Evolutionary conservation across 331 rosid species (phyloP).

Genomic region (Malus hybrid): DNA sequence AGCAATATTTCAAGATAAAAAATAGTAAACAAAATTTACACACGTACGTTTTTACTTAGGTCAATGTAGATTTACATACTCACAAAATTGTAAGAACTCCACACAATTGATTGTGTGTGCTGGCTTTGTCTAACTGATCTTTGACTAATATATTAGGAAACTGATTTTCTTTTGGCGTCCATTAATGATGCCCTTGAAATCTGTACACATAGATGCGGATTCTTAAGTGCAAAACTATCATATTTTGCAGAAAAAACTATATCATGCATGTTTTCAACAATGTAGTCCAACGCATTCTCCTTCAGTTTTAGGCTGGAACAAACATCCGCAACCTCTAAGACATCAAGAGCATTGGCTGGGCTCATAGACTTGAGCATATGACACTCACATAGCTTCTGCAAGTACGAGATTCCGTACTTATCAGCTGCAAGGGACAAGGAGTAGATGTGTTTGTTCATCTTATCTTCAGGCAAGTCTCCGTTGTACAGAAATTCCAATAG

Average conservation of each 20-base stretch:
- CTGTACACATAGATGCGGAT: conserved; percentile 65
- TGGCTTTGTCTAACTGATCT: too few species aligned
- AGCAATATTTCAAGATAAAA: too few species aligned
- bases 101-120: too few species aligned
- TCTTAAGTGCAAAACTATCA: conserved; percentile 57
- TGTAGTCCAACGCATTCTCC: conserved; percentile 46
- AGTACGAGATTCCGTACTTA: conserved; percentile 58
- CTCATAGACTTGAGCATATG: conserved; percentile 37
- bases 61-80: too few species aligned
- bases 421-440: conserved; percentile 64
- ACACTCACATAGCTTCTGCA: conserved; percentile 55
- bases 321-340: conserved; percentile 59
- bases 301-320: conserved; percentile 47
- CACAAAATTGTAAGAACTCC: too few species aligned
- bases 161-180: conserved; percentile 24
- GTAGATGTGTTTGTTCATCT: conserved; percentile 47
- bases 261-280: conserved; percentile 46
- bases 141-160: too few species aligned
- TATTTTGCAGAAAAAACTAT: conserved; percentile 42
- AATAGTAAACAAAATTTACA: too few species aligned
- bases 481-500: conserved; percentile 64
- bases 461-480: conserved; percentile 39
- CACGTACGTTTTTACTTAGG: too few species aligned
- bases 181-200: conserved; percentile 53
- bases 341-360: conserved; percentile 44